Conservation (phyloP, 1,284 basidiomycete species). For the Dichomitus squalens region DNA sequence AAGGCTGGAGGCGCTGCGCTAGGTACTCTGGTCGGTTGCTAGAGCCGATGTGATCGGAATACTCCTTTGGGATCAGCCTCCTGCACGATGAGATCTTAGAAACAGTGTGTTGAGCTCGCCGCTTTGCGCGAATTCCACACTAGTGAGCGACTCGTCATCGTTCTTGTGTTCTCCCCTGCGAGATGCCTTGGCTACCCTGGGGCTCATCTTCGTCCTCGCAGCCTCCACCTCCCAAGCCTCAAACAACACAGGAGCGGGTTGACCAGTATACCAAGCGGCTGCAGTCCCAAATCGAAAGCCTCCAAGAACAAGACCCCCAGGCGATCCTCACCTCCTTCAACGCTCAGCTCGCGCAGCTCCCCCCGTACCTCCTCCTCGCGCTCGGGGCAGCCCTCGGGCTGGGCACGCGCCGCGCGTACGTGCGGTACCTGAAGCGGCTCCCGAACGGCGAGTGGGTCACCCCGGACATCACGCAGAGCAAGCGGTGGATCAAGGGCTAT, state of each 20-base stretch:
- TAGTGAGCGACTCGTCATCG: no score
- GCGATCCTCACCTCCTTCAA: constrained; percentile 4
- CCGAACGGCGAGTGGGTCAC: constrained; percentile 67
- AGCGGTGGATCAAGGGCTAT: constrained; percentile 68
- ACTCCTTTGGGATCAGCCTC: no score
- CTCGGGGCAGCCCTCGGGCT: constrained; percentile 31
- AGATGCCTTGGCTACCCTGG: background rate
- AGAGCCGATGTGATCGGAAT: no score
- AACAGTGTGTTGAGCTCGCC: no score
- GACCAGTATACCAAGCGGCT: background rate
- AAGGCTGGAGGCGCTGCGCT: no score
- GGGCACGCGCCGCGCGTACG: constrained; percentile 43
- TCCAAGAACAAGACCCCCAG: background rate
- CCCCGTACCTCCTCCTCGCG: constrained; percentile 18
- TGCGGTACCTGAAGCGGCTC: constrained; percentile 61
- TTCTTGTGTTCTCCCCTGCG: no score
- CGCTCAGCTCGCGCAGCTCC: background rate
- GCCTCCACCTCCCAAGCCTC: background rate
- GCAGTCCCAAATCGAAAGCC: background rate
- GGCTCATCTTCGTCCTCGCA: background rate
- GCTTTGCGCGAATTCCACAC: no score
- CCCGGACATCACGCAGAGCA: constrained; percentile 53
- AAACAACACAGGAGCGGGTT: background rate
- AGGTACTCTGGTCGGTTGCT: no score
- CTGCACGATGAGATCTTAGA: no score